Base-by-base conservation (phyloP, 78 protist genomes). In the Isochrysis galbana region DNA sequence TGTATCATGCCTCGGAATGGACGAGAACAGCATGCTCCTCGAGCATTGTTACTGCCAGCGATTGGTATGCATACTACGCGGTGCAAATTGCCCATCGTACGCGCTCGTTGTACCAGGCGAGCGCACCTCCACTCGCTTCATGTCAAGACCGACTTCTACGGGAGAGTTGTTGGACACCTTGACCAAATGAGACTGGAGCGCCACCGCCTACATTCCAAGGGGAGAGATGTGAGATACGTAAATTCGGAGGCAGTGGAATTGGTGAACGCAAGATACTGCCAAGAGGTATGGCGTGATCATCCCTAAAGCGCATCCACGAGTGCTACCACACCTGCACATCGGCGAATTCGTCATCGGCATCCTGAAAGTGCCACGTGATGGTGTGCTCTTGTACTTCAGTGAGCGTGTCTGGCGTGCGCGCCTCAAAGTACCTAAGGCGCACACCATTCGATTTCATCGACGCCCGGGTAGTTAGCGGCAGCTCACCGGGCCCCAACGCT, bases 401-500 rank as follows among this genome's bases (percentile, higher is more conserved):
- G 86, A 78, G 1, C 26, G 84, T 39, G 84, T 29, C 46, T 17
- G 84, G 84, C 47, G 84, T 77, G 32, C 84, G 84, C 46, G 34
- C 84, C 46, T 34, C 84, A 77, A 77, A 77, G 46, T 77, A 77
- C 29, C 22, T n/a, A n/a, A n/a, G n/a, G n/a, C n/a, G n/a, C n/a
- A n/a, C n/a, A n/a, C n/a, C n/a, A n/a, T n/a, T n/a, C n/a, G n/a
- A n/a, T n/a, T n/a, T n/a, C n/a, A n/a, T n/a, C n/a, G n/a, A n/a
- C n/a, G n/a, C n/a, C n/a, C n/a, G n/a, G n/a, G n/a, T n/a, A n/a
- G n/a, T n/a, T n/a, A n/a, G n/a, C n/a, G n/a, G n/a, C n/a, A n/a
- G n/a, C n/a, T n/a, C n/a, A n/a, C n/a, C n/a, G n/a, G n/a, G n/a
- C n/a, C n/a, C n/a, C n/a, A n/a, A n/a, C n/a, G n/a, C n/a, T n/a